phyloP scores from a whole-genome alignment of 257 asterid species.

The Ballota nigra region DNA sequence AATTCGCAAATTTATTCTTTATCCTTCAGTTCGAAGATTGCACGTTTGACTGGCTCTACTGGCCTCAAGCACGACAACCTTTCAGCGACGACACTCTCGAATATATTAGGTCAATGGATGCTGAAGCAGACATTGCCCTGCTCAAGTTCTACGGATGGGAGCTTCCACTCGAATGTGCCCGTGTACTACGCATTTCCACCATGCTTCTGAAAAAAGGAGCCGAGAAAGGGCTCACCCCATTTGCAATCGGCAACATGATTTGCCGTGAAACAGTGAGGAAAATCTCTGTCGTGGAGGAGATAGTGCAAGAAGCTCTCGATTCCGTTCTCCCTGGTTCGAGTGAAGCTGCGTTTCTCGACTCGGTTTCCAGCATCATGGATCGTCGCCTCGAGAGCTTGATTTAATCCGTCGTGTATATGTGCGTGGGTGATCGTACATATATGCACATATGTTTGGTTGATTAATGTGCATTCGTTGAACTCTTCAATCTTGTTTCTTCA shows the following conservation, averaged over 20 bases:
- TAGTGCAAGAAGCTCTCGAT: constrained; percentile 66
- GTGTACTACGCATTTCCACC: constrained; percentile 71
- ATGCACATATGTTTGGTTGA: constrained; percentile 27
- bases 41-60: constrained; percentile 93
- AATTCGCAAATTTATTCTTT: background rate
- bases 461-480: constrained; percentile 20
- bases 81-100: constrained; percentile 56
- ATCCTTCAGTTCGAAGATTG: constrained; percentile 60
- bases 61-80: constrained; percentile 86
- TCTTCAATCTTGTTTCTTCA: constrained; percentile 17
- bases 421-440: constrained; percentile 34
- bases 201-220: constrained; percentile 93
- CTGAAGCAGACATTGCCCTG: constrained; percentile 68
- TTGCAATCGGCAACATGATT: constrained; percentile 69
- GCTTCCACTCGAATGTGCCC: constrained; percentile 63
- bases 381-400: constrained; percentile 45
- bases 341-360: constrained; percentile 69
- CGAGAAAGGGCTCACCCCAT: constrained; percentile 72
- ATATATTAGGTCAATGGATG: constrained; percentile 64
- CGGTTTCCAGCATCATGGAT: constrained; percentile 64
- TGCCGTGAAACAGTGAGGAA: constrained; percentile 68
- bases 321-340: constrained; percentile 62
- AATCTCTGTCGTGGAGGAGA: constrained; percentile 68
- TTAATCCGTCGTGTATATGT: constrained; percentile 8
- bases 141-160: constrained; percentile 87